Base-by-base conservation (phyloP, 2,329 filamentous ascomycete genomes). In the Metarhizium guizhouense region DNA sequence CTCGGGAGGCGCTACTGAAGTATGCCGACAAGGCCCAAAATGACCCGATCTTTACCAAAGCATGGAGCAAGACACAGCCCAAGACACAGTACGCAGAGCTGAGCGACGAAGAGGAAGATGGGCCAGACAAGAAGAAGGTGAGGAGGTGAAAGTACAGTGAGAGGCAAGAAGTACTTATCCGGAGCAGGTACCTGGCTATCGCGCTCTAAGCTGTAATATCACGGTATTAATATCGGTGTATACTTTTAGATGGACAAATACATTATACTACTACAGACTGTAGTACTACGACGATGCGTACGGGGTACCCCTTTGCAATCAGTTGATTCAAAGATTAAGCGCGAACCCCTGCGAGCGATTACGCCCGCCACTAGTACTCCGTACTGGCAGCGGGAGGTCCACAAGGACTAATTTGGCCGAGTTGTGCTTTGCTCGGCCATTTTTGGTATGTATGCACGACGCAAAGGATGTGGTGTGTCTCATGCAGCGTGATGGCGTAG, bases 1-100 rank as follows among this genome's bases (percentile, higher is more conserved):
- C 94, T 0, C 79, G 94, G 60, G 94, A 96, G 72, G 94, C 94
- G 49, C 74, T 99, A 66, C 74, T 99, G 58, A 96, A 95, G 74
- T 99, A 97, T 76, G 93, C 91, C 42, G 90, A 95, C 55, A 86
- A 95, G 67, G 91, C 92, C 13, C 85, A 95, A 72, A 93, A 90
- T 68, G 92, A 97, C 68, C 93, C 92, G 0, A 80, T 96, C 64
- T 99, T 97, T 67, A 99, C 94, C 34, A 90, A 88, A 62, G 94
- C 92, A 16, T 99, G 91, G 88, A 88, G 87, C 67, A 81, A 87
- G 63, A 97, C 91, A 42, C 93, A 97, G 73, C 94, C 94, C 0
- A 86, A 92, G 62, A 90, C 92, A 30, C 87, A 96, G 61, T 99
- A 95, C 74, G 88, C 88, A 7, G 89, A 96, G 47, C 65, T 94